phyloP scores from a whole-genome alignment of 1,139 yeast species.

The Suhomyces taliae region DNA sequence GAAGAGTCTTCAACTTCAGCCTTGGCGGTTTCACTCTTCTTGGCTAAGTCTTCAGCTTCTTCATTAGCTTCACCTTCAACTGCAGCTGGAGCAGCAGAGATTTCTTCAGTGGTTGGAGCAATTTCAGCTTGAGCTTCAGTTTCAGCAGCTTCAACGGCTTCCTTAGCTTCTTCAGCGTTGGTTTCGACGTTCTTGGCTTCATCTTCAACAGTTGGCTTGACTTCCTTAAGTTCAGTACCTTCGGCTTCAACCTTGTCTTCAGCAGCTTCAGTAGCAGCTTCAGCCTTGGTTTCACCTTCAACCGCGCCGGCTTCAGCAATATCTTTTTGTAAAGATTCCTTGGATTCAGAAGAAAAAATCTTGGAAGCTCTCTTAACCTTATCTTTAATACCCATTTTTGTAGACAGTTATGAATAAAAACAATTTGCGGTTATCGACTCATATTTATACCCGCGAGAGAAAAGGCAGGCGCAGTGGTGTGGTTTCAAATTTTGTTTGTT shows the following conservation, averaged over 20 bases:
- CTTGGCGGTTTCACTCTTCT: conserved; percentile 29
- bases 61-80: conserved; percentile 10
- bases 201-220: conserved; percentile 13
- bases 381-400: conserved; percentile 44
- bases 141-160: conserved; percentile 5
- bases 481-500: conserved; percentile 5
- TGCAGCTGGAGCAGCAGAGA: conserved; percentile 6
- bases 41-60: conserved; percentile 14
- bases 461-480: conserved; percentile 7
- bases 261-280: conserved; percentile 11
- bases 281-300: conserved; percentile 15
- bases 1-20: conserved; percentile 30
- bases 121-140: conserved; percentile 6
- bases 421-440: conserved; percentile 7
- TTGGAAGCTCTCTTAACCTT: conserved; percentile 48
- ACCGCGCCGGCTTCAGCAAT: conserved; percentile 10
- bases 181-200: conserved; percentile 15
- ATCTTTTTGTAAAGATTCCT: conserved; percentile 23
- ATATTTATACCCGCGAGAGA: conserved; percentile 4
- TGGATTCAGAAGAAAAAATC: conserved; percentile 36
- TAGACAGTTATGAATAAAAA: background rate
- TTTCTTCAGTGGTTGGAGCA: conserved; percentile 13
- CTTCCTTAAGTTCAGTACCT: conserved; percentile 11
- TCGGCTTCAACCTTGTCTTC: conserved; percentile 10
- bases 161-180: conserved; percentile 11